These are phyloP conservation scores for Parvularia atlantis DNA, from an alignment of 78 protist genomes.

Conservation along the genomic window DNA sequence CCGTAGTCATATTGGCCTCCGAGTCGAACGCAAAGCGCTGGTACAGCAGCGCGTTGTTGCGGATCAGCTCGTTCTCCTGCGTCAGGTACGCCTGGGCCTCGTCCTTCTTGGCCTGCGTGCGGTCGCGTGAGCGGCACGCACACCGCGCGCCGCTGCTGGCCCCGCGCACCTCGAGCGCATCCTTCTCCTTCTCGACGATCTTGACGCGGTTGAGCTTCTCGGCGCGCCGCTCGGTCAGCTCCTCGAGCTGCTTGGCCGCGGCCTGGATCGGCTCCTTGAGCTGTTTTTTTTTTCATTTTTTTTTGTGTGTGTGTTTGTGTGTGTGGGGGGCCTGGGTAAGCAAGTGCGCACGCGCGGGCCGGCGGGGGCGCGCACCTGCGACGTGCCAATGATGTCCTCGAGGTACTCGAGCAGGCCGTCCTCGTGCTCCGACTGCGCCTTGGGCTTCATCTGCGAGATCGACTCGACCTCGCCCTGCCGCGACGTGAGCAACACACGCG, in stretches of 20 bases:
- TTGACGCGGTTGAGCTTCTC: slow-evolving; percentile 45
- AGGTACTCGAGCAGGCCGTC: slow-evolving; percentile 97
- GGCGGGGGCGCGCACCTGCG: not conserved
- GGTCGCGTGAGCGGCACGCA: too few relatives aligned
- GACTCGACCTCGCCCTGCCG: slow-evolving; percentile 95
- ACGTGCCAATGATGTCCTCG: slow-evolving; percentile 96
- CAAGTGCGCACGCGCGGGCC: not conserved
- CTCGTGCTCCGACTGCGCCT: slow-evolving; percentile 65
- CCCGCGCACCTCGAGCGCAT: slow-evolving; percentile 4
- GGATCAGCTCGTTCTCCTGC: slow-evolving; percentile 28
- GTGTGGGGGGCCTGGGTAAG: not conserved
- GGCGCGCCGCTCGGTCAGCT: slow-evolving; percentile 56
- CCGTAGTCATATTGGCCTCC: too few relatives aligned
- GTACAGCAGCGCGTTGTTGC: not conserved
- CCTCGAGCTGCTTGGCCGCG: slow-evolving; percentile 44
- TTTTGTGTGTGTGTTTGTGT: not conserved
- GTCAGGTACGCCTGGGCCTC: slow-evolving; percentile 80
- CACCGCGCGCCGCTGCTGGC: too few relatives aligned
- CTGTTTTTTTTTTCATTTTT: not conserved
- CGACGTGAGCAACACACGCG: not conserved
- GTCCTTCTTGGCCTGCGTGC: slow-evolving; percentile 60
- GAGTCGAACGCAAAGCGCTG: slow-evolving; percentile 12
- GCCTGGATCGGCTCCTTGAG: slow-evolving; percentile 60
- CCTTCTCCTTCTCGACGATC: slow-evolving; percentile 35
- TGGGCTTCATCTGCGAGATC: slow-evolving; percentile 98